Evolutionary conservation across 192 early-diverging fungal genomes (phyloP), one percentile per base, ranked within the genome.

Genomic region (Coemansia sp.): DNA sequence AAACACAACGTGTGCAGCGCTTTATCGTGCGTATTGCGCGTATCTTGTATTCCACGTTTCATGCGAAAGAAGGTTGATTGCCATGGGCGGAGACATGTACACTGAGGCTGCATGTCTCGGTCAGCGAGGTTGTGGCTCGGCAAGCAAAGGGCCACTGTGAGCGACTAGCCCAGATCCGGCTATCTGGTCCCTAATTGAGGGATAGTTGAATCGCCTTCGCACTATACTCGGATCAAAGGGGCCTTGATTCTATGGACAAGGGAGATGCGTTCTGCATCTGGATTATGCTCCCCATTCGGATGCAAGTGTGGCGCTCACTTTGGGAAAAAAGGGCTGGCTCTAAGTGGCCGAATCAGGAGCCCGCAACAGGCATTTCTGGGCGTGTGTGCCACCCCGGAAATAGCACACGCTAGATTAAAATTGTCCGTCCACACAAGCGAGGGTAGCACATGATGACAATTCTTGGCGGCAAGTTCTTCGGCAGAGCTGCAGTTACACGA

Each of bases 401-500:
- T 45, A 45, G 43, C 18, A 38, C 37, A 10, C 37, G 37, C 43
- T 45, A 18, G 6, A 18, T 20, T 45, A 45, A 28, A 33, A n/a
- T 33, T 11, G 51, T 50, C 48, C 48, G 23, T 26, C 48, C 48
- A 50, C 2, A 50, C 51, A 55, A 7, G 26, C 5, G 14, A 33
- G 28, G 51, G 51, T 55, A 14, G 35, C 34, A 58, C 56, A 36
- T 16, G 34, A 58, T 23, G 56, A 6, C 33, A n/a, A 24, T 31
- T 26, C 51, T 58, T 36, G 33, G 56, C 56, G 56, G 56, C n/a
- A 34, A 5, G 56, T 58, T 58, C 3, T 58, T 34, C 56, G 56
- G 56, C 16, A 20, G 7, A 9, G 34, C 31, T 58, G 56, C 56
- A 37, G 56, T 58, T 36, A 58, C 56, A 58, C 56, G 56, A 58